Evolutionary conservation across 2,329 filamentous ascomycete species (phyloP).

Genomic region (Tolypocladium amazonense): DNA sequence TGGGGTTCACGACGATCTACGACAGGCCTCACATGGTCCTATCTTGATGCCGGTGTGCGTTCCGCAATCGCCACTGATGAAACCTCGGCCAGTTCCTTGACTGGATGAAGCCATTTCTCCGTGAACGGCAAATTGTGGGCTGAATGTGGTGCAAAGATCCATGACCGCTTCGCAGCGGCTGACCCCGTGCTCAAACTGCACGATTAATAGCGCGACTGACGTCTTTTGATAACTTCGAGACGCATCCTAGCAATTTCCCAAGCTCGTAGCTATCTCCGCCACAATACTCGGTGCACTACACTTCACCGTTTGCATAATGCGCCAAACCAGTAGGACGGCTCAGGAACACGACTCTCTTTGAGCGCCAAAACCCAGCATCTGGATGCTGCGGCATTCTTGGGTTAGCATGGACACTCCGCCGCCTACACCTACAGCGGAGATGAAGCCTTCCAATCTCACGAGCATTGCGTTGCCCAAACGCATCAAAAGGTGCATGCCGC

Average conservation of each 20-base stretch:
- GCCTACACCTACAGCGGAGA: conserved; percentile 11
- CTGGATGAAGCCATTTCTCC: background rate
- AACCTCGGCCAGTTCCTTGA: background rate
- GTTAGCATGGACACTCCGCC: conserved; percentile 11
- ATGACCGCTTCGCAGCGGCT: background rate
- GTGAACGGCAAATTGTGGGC: background rate
- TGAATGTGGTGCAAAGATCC: background rate
- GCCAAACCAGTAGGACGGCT: background rate
- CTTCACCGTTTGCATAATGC: background rate
- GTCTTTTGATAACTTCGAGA: background rate
- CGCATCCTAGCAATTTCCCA: background rate
- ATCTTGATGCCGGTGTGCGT: background rate
- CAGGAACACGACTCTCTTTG: background rate
- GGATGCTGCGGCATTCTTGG: background rate
- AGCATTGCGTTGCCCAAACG: conserved; percentile 32
- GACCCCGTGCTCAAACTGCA: background rate
- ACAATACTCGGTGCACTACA: background rate
- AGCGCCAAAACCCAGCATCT: background rate
- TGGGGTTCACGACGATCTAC: background rate
- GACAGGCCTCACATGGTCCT: background rate
- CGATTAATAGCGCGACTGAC: background rate
- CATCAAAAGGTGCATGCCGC: conserved; percentile 33
- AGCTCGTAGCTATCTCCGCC: background rate
- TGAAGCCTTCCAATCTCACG: conserved; percentile 17
- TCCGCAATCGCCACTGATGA: background rate